phyloP scores from a whole-genome alignment of 148 eudicot species.

The Rheum nobile region DNA sequence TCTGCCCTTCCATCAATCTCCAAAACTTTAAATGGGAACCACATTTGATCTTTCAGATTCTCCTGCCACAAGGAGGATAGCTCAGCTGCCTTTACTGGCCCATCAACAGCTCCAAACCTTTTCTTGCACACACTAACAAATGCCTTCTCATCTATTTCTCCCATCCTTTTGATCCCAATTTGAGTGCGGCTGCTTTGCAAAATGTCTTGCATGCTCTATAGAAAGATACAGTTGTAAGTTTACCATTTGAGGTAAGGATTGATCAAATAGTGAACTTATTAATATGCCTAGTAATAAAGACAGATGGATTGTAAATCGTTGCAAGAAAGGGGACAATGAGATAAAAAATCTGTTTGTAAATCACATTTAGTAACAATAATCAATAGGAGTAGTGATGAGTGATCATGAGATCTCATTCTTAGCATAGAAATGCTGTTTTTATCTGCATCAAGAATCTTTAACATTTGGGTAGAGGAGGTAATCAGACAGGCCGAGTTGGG shows the following conservation, averaged over 20 bases:
- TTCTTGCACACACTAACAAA: conserved; percentile 39
- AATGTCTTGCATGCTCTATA: conserved; percentile 49
- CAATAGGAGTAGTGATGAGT: neutral
- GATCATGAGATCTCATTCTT: neutral
- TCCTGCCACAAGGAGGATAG: conserved; percentile 84
- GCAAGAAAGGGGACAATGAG: neutral
- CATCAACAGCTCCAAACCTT: conserved; percentile 46
- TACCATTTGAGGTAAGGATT: neutral
- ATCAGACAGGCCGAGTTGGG: neutral
- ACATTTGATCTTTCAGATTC: conserved; percentile 48
- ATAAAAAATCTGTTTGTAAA: neutral
- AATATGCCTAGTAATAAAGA: neutral
- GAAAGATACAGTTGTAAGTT: neutral
- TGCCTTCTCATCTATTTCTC: conserved; percentile 64
- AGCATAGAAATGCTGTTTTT: neutral
- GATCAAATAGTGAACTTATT: neutral
- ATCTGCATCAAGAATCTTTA: neutral
- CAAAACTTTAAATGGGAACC: conserved; percentile 66
- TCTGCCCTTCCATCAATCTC: conserved; percentile 28
- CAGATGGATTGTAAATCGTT: neutral
- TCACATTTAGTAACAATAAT: neutral
- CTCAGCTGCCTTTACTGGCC: conserved; percentile 53
- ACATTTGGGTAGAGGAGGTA: neutral
- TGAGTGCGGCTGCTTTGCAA: conserved; percentile 27
- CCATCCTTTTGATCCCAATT: conserved; percentile 80